Evolutionary conservation across 163 green algal species (phyloP).

Genomic region (Chlorella variabilis): DNA sequence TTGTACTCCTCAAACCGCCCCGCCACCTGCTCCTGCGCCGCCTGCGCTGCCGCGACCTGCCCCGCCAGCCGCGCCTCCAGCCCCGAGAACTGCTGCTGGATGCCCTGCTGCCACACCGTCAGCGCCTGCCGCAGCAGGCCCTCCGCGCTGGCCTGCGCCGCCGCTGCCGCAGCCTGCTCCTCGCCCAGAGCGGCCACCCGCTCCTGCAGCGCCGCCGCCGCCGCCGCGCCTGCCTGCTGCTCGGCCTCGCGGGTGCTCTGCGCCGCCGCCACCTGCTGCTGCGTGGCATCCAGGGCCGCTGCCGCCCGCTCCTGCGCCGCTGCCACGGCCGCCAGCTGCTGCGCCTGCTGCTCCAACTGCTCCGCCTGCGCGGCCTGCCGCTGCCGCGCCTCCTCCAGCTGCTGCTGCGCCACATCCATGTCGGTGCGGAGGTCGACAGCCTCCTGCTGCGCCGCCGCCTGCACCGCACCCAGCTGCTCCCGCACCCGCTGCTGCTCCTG

Average conservation of each 20-base stretch:
- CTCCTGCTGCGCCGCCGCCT: not conserved
- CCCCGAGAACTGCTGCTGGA: conserved; percentile 33
- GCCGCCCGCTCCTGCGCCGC: not conserved
- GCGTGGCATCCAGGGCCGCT: not conserved
- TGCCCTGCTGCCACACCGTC: conserved; percentile 29
- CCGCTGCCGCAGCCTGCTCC: not conserved
- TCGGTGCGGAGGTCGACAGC: not conserved
- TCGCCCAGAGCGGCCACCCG: not conserved
- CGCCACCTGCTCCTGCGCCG: conserved; percentile 11
- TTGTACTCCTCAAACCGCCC: conserved; percentile 42
- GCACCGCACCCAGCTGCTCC: not conserved
- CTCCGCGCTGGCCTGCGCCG: not conserved
- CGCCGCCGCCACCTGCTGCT: not conserved
- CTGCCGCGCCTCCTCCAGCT: conserved; percentile 15
- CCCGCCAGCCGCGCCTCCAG: conserved; percentile 6
- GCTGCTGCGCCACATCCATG: not conserved
- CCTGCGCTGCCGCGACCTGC: conserved; percentile 5
- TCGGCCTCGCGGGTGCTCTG: not conserved
- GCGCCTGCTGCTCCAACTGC: conserved; percentile 15
- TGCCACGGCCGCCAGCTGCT: conserved; percentile 1
- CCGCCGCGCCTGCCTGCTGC: not conserved
- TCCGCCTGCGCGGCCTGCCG: not conserved
- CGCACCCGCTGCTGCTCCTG: conserved; percentile 7
- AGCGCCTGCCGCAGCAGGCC: conserved; percentile 23
- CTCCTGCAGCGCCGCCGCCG: not conserved